Evolutionary conservation across 352 stramenopile species (phyloP), one percentile per base, ranked within the genome.

Genomic region (Globisporangium uncinulatum): DNA sequence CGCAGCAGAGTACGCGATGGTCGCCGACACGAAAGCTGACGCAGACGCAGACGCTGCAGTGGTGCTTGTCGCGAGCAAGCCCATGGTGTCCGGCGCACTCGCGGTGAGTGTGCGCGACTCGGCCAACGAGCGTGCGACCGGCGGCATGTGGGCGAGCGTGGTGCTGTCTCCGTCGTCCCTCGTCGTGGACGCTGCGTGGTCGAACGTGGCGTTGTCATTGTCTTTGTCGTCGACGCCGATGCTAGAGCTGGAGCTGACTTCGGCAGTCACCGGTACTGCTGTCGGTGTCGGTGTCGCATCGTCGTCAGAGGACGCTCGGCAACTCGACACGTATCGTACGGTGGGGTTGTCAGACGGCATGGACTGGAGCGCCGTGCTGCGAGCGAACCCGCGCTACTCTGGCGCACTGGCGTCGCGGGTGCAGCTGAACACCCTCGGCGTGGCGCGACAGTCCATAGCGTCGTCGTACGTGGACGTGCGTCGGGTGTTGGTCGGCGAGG

Each of bases 11-110:
- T 24, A 20, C 6, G 47, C 13, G n/a, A 32, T n/a, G 21, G 53
- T 48, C 4, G 15, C 43, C 43, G 43, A n/a, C n/a, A n/a, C n/a
- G n/a, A n/a, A n/a, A n/a, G n/a, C n/a, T n/a, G n/a, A n/a, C n/a
- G 24, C 24, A 45, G 41, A 45, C 14, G 19, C 41, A 3, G 14
- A 45, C 14, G 41, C 19, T 5, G 10, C 13, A 10, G 14, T 7
- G 19, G 10, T 45, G 44, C 44, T 71, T 29, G 64, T 74, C 21
- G 50, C 51, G 37, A 56, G 67, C 13, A 71, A 71, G 34, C 60
- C 63, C 2, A 45, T 71, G 39, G 55, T 51, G 31, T n/a, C 70
- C 24, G 48, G 48, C 20, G 67, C 66, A 50, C 29, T 62, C 17
- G 48, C 43, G 11, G n/a, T 63, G 4, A 43, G 51, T 20, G 44